Percentiles rank a stretch among this genome's conserved stretches.
Conservation (phyloP, 805 yeast species). For the Cyberlindnera suaveolens region DNA sequence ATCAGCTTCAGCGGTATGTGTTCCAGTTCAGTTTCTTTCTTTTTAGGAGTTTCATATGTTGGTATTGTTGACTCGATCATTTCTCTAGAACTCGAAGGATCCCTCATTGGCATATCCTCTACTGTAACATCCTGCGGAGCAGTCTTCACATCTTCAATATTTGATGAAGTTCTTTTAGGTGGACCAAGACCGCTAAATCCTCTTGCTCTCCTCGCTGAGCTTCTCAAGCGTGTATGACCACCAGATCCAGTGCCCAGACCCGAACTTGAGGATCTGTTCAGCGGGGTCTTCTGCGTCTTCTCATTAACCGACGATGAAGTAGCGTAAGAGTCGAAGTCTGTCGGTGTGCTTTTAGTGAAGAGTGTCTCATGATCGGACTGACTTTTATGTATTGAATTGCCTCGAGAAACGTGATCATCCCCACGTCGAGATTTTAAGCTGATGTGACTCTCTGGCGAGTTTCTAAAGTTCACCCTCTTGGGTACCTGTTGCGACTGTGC, state of each 20-base stretch:
- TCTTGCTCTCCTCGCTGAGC: slow-evolving; percentile 24
- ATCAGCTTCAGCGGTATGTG: not conserved
- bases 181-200: slow-evolving; percentile 29
- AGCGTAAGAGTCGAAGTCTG: slow-evolving; percentile 9
- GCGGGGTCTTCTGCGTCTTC: slow-evolving; percentile 17
- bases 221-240: slow-evolving; percentile 19
- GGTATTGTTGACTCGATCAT: not conserved
- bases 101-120: slow-evolving; percentile 22
- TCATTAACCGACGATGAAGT: slow-evolving; percentile 12
- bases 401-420: slow-evolving; percentile 8
- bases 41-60: not conserved
- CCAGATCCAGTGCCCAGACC: slow-evolving; percentile 10
- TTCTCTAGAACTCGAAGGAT: not conserved
- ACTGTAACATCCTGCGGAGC: slow-evolving; percentile 1
- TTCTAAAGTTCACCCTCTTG: slow-evolving; percentile 21
- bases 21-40: not conserved
- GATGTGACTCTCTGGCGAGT: slow-evolving; percentile 9
- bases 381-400: slow-evolving; percentile 12
- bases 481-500: slow-evolving; percentile 2
- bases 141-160: slow-evolving; percentile 2
- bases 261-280: slow-evolving; percentile 8
- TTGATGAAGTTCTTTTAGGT: slow-evolving; percentile 26
- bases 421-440: slow-evolving; percentile 7
- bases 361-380: slow-evolving; percentile 20
- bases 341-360: slow-evolving; percentile 14